Percentiles rank a stretch among this genome's conserved stretches.
Evolutionary conservation across 129 eudicot genomes (phyloP).

Genomic region (Chrysanthemum seticuspe): DNA sequence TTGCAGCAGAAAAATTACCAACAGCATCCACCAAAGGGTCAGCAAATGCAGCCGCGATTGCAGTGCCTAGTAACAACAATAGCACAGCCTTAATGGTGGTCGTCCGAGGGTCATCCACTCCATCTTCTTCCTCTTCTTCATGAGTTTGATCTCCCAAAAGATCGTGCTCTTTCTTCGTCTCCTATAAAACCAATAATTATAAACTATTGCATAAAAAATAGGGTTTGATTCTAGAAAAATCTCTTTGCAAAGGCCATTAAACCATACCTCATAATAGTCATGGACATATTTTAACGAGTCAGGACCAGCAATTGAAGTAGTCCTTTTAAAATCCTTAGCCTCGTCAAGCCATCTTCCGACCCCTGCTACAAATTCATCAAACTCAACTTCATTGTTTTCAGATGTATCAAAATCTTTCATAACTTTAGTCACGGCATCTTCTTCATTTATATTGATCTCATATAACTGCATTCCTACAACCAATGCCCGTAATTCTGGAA

Average conservation of each 20-base stretch:
- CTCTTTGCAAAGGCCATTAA: neutral
- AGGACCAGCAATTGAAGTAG: slow-evolving; percentile 40
- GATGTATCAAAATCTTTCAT: slow-evolving; percentile 69
- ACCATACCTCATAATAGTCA: slow-evolving; percentile 58
- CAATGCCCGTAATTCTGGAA: slow-evolving; percentile 62
- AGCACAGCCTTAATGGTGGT: slow-evolving; percentile 70
- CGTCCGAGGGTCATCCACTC: slow-evolving; percentile 49
- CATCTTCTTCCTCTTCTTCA: slow-evolving; percentile 50
- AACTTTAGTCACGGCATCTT: slow-evolving; percentile 56
- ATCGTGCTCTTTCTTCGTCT: slow-evolving; percentile 63
- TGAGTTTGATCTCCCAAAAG: slow-evolving; percentile 59
- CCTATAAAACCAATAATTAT: slow-evolving; percentile 36
- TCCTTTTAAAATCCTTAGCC: slow-evolving; percentile 41
- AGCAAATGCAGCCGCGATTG: slow-evolving; percentile 90
- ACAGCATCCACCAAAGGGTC: slow-evolving; percentile 95
- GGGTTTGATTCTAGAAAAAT: neutral
- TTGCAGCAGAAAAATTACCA: slow-evolving; percentile 75
- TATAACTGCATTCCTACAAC: slow-evolving; percentile 65
- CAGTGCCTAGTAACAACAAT: slow-evolving; percentile 67
- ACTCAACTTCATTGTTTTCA: slow-evolving; percentile 37
- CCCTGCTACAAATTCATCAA: slow-evolving; percentile 56
- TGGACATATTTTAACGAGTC: slow-evolving; percentile 54
- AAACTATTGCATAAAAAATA: neutral
- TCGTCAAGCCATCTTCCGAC: slow-evolving; percentile 69
- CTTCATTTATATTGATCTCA: slow-evolving; percentile 55